A percentile compares a stretch with the other conserved stretches of the same genome.
phyloP scores from a whole-genome alignment of 495 filamentous ascomycete genomes.

The Letharia columbiana region DNA sequence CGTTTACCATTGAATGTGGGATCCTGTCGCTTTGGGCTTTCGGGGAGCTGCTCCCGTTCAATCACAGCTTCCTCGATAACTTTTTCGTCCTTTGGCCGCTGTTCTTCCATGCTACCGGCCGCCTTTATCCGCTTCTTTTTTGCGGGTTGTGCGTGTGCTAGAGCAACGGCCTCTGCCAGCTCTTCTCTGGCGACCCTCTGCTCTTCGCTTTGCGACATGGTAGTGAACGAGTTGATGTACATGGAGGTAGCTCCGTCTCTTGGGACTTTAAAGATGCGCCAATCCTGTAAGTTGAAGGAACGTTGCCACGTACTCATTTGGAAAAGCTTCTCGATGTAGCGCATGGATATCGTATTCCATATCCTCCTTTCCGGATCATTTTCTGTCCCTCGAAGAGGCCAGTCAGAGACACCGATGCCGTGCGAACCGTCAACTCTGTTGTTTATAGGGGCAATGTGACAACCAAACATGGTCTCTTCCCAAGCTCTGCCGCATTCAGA shows the following conservation, averaged over 20 bases:
- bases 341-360: conserved; percentile 23
- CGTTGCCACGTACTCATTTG: conserved; percentile 23
- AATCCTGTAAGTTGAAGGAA: conserved; percentile 15
- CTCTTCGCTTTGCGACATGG: conserved; percentile 18
- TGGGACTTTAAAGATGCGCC: conserved; percentile 18
- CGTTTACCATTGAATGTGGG: neutral
- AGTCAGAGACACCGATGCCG: conserved; percentile 21
- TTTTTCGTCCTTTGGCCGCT: conserved; percentile 14
- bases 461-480: conserved; percentile 24
- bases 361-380: conserved; percentile 19
- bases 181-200: conserved; percentile 19
- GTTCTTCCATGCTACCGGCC: conserved; percentile 15
- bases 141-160: conserved; percentile 20
- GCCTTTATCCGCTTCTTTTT: conserved; percentile 21
- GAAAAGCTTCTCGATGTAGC: conserved; percentile 22
- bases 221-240: conserved; percentile 25
- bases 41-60: conserved; percentile 4
- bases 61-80: conserved; percentile 13
- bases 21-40: neutral
- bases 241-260: conserved; percentile 20
- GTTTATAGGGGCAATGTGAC: conserved; percentile 22
- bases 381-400: conserved; percentile 16
- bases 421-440: conserved; percentile 21
- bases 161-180: conserved; percentile 11
- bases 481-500: conserved; percentile 23